Evolutionary conservation across 1,284 basidiomycete species (phyloP).

Genomic region (Ganoderma multipileum): DNA sequence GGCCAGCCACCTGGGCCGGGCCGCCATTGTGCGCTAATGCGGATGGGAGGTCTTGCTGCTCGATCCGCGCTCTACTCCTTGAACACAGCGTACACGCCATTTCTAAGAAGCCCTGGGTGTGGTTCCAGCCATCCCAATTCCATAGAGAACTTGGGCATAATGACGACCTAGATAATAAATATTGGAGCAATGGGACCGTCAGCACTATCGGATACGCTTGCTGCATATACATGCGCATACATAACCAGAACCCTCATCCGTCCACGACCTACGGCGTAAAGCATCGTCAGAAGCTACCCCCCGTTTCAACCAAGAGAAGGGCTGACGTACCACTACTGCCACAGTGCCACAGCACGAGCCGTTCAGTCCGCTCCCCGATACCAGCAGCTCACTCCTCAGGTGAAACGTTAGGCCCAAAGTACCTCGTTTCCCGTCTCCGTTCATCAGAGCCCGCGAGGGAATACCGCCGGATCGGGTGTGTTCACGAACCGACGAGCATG

Average conservation of each 20-base stretch:
- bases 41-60: too few species aligned
- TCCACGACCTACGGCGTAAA: neutral
- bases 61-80: too few species aligned
- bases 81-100: neutral
- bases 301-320: neutral
- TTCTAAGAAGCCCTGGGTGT: too few species aligned
- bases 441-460: neutral
- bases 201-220: too few species aligned
- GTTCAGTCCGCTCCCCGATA: neutral
- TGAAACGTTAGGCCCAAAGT: neutral
- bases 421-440: neutral
- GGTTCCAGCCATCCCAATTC: too few species aligned
- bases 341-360: neutral
- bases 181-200: too few species aligned
- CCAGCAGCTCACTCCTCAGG: neutral
- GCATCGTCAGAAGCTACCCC: neutral
- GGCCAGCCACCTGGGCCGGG: too few species aligned
- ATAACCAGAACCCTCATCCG: too few species aligned
- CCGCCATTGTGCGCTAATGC: too few species aligned
- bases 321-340: neutral
- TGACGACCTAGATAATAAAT: too few species aligned
- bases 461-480: neutral
- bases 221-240: too few species aligned
- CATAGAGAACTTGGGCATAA: too few species aligned
- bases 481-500: neutral